Evolutionary conservation across 2,329 filamentous ascomycete genomes (phyloP).

Genomic region (Aspergillus puulaauensis): DNA sequence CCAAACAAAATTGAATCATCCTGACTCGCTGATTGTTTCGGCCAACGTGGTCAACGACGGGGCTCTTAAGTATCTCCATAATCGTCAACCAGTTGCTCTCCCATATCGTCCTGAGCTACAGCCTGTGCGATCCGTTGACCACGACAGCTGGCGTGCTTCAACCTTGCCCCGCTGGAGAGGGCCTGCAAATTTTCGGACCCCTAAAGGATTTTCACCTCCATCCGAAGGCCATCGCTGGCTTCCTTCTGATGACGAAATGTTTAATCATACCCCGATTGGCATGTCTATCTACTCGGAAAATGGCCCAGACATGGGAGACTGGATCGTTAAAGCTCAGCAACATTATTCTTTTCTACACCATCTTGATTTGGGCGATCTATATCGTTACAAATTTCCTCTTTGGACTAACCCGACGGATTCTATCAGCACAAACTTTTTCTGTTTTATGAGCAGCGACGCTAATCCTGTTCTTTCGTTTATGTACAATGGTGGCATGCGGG

Average conservation of each 20-base stretch:
- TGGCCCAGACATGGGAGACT: conserved; percentile 48
- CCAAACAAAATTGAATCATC: conserved; percentile 52
- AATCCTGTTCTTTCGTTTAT: conserved; percentile 44
- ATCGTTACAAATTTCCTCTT: conserved; percentile 49
- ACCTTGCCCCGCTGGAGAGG: conserved; percentile 36
- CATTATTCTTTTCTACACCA: conserved; percentile 51
- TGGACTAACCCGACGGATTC: conserved; percentile 51
- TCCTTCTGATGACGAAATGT: conserved; percentile 36
- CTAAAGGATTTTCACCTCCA: conserved; percentile 28
- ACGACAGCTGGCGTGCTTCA: conserved; percentile 32
- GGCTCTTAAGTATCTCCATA: conserved; percentile 55
- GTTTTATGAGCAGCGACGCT: conserved; percentile 55
- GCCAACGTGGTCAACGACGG: conserved; percentile 60
- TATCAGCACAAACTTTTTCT: conserved; percentile 56
- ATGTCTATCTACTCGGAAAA: conserved; percentile 48
- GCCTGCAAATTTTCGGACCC: conserved; percentile 29
- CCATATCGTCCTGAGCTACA: conserved; percentile 54
- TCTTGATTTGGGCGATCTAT: conserved; percentile 48
- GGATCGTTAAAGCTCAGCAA: conserved; percentile 51
- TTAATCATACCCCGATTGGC: conserved; percentile 49
- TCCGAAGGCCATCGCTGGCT: conserved; percentile 52
- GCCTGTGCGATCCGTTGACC: conserved; percentile 16
- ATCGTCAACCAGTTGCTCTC: conserved; percentile 52
- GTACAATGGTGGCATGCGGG: conserved; percentile 43
- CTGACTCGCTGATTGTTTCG: conserved; percentile 53